Conservation (phyloP, 805 yeast species). For the Yamadazyma endophytica region DNA sequence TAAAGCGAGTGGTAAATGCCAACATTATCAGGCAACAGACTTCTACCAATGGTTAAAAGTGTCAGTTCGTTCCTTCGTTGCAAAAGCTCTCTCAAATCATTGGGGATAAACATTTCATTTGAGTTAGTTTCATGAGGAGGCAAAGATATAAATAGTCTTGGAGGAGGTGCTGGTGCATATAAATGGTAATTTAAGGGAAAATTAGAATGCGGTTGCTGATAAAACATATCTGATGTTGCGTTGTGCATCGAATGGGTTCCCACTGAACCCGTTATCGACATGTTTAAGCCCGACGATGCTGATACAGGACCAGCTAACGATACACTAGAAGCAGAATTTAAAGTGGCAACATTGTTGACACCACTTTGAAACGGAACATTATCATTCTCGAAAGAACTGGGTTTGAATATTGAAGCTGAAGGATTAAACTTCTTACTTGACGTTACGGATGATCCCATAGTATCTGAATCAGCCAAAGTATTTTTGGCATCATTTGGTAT, state of each 20-base stretch:
- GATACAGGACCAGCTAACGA: no score
- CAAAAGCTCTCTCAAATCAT: constrained; percentile 64
- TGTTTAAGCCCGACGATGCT: no score
- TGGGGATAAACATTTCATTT: constrained; percentile 67
- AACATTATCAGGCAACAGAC: constrained; percentile 54
- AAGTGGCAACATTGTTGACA: no score
- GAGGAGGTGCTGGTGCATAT: constrained; percentile 88
- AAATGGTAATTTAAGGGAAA: constrained; percentile 75
- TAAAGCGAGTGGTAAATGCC: constrained; percentile 74
- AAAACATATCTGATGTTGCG: constrained; percentile 15
- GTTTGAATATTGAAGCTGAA: constrained; percentile 39
- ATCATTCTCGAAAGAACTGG: constrained; percentile 10
- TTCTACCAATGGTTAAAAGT: constrained; percentile 54
- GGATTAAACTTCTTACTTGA: constrained; percentile 32
- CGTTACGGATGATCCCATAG: constrained; percentile 1
- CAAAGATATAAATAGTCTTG: constrained; percentile 56
- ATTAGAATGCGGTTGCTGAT: constrained; percentile 12
- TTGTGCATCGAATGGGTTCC: constrained; percentile 2
- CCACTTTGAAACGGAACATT: no score
- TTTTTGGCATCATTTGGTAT: constrained; percentile 1
- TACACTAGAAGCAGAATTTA: no score
- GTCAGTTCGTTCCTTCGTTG: constrained; percentile 77
- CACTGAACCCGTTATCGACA: constrained; percentile 2
- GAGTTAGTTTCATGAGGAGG: constrained; percentile 70
- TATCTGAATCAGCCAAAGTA: constrained; percentile 1